phyloP scores from a whole-genome alignment of 441 rosid species.

The Bocquillonia castaneifolia region DNA sequence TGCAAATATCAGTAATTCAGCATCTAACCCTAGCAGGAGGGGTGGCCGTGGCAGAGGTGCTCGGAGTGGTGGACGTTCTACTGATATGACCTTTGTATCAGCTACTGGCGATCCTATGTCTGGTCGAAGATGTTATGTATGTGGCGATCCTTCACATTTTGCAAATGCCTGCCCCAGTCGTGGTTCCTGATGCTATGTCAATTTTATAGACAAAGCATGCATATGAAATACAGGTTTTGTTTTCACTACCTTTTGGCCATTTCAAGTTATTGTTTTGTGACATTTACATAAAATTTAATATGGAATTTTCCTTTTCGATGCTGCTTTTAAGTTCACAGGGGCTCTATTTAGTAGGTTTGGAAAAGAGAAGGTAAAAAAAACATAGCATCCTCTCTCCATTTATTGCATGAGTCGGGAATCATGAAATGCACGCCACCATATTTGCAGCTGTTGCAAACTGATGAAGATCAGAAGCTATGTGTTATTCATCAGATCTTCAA shows the following conservation, averaged over 20 bases:
- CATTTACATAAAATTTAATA: not conserved
- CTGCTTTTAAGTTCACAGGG: too few relatives aligned
- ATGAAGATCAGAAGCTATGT: too few relatives aligned
- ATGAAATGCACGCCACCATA: too few relatives aligned
- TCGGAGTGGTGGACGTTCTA: constrained; percentile 29
- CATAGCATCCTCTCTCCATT: too few relatives aligned
- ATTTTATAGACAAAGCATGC: not conserved
- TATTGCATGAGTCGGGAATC: too few relatives aligned
- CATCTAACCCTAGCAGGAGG: constrained; percentile 39
- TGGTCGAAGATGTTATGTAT: constrained; percentile 66
- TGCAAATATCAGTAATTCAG: constrained; percentile 28
- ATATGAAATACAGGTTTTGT: not conserved
- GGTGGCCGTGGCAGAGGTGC: constrained; percentile 48
- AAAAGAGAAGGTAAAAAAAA: too few relatives aligned
- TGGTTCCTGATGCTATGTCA: constrained; percentile 29
- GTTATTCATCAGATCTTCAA: too few relatives aligned
- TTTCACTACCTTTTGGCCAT: not conserved
- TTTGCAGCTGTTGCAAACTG: too few relatives aligned
- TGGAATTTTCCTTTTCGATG: not conserved
- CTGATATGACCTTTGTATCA: constrained; percentile 55
- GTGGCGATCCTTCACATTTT: constrained; percentile 96
- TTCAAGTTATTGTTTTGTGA: not conserved
- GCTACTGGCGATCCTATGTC: constrained; percentile 81
- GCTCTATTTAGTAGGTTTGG: too few relatives aligned
- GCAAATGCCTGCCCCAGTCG: constrained; percentile 88